Base-by-base conservation (phyloP, 768 basidiomycete genomes). In the Holtermanniella nyarrowii region DNA sequence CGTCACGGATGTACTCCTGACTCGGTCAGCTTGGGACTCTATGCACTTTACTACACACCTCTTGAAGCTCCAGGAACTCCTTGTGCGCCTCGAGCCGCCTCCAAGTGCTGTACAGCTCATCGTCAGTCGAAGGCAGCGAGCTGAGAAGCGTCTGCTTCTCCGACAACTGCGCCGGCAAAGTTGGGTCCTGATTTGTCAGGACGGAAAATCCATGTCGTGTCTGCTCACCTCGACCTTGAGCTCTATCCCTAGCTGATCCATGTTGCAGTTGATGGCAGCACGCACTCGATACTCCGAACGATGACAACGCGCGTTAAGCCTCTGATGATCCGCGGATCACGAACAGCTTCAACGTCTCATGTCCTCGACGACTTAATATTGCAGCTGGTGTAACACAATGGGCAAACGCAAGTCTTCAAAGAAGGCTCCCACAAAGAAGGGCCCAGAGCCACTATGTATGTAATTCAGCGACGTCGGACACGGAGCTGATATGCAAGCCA, bases 1-100 rank as follows among this genome's bases (percentile, higher is more conserved):
- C 95, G 62, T 99, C 93, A 70, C 97, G 93, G 74, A 99, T 95
- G 71, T 97, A 99, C 74, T 85, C 86, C 74, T 96, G 86, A 26
- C 21, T 23, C 11, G 18, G 40, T 60, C 23, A 50, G 52, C 42
- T 41, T 24, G 22, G 5, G 23, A 12, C 37, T 3, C 24, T 20
- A 7, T 20, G 24, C 40, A n/a, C 27, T 24, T 13, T 5, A 21
- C 1, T 16, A 65, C 66, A 49, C 18, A 72, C 72, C 69, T 73
- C 72, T 55, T 74, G 73, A 22, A 75, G 60, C 11, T 71, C 85
- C 31, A 97, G 82, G 76, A 99, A 88, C 68, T 99, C 90, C 26
- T 91, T 78, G 66, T 99, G 93, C 44, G 88, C 84, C 48, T 86
- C 80, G 46, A 99, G 84, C 66, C 88, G 88, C 79, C 95, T 93